phyloP scores from a whole-genome alignment of 331 rosid species.

The Quercus lobata region DNA sequence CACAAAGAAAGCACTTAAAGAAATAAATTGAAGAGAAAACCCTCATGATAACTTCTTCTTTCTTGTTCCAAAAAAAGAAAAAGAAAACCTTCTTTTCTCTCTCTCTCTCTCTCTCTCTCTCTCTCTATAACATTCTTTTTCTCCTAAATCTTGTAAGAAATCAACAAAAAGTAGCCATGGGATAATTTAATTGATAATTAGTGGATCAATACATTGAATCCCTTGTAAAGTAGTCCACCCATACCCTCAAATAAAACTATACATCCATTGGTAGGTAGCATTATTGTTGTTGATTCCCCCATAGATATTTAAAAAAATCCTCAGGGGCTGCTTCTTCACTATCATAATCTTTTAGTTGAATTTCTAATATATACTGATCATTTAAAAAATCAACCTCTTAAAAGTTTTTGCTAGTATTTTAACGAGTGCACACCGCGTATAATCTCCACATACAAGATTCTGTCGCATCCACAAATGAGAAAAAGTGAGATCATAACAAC shows the following conservation, averaged over 20 bases:
- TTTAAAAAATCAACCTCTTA: background rate
- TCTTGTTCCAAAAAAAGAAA: background rate
- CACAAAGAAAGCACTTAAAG: background rate
- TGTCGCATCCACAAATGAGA: slow-evolving; percentile 18
- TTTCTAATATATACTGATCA: background rate
- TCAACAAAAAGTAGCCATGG: background rate
- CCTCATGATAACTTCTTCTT: background rate
- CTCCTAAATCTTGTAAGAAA: background rate
- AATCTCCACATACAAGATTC: slow-evolving; percentile 26
- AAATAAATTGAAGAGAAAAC: background rate
- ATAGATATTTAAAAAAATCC: background rate
- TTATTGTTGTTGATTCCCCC: slow-evolving; percentile 5
- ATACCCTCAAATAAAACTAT: background rate
- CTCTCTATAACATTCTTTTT: too few relatives aligned
- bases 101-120: too few relatives aligned
- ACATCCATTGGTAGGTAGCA: slow-evolving; percentile 1
- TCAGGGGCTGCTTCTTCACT: background rate
- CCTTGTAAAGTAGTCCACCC: slow-evolving; percentile 22
- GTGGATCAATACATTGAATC: slow-evolving; percentile 11
- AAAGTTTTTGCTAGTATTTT: background rate
- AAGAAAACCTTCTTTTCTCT: too few relatives aligned
- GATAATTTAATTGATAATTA: background rate
- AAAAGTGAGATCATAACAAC: slow-evolving; percentile 6
- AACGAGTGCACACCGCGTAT: slow-evolving; percentile 4
- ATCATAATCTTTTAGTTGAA: slow-evolving; percentile 23